Evolutionary conservation across 169 alveolate genomes (phyloP), one percentile per base, ranked within the genome.

Genomic region (Plasmodium inui): DNA sequence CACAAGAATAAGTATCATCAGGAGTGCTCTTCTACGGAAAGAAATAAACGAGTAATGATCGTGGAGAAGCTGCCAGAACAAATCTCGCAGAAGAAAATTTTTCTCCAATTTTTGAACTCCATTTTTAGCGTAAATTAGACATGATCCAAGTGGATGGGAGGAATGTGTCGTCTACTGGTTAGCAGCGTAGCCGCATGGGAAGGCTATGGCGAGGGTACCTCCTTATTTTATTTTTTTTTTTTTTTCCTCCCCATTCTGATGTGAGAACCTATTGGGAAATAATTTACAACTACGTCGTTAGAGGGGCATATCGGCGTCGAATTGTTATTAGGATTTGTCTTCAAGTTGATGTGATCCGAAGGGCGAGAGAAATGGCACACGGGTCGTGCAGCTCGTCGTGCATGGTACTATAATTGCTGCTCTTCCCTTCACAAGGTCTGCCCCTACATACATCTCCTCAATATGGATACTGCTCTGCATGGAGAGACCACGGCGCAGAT

Each of bases 71-170:
- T 28, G 19, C 50, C 84, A 72, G 80, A 74, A 46, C 83, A 74
- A 46, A 30, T 57, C 17, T 71, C 76, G 41, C 76, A 26, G 74
- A 85, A 85, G 80, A 85, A 74, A 85, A 74, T 46, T 85, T 22
- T 85, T 67, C 74, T 85, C 81, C 78, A 41, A 9, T 53, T 85
- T 70, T 70, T 85, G n/a, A 85, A 85, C 61, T 74, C 67, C 5
- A 50, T 85, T 46, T 85, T 85, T 73, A 85, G 78, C 41, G 78
- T 84, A 32, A 84, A 84, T 84, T 84, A 84, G 71, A 44, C 46
- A 74, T 34, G 55, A 14, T 34, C 28, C 37, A 28, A 32, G 46
- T 46, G 57, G 46, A 34, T 34, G 55, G 22, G 46, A 37, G 19
- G 9, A 37, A 17, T 34, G 46, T 26, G 37, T 5, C 1, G 32